Conservation (phyloP, 345 rosid species). For the Conringia planisiliqua region DNA sequence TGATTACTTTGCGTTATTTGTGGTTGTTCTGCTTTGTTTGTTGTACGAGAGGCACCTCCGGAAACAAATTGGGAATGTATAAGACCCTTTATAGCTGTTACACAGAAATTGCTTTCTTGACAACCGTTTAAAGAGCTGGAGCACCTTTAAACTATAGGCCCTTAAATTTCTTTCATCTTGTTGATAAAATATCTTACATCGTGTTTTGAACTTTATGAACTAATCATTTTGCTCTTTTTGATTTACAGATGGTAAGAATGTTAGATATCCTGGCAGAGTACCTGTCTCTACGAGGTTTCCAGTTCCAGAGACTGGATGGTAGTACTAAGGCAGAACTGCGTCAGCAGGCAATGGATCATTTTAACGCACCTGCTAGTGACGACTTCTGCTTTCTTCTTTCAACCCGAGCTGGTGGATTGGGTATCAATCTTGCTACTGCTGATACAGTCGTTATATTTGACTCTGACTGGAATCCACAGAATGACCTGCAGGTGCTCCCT, state of each 20-base stretch:
- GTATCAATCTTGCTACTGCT: slow-evolving; percentile 97
- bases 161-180: background rate
- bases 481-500: slow-evolving; percentile 81
- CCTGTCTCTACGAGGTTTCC: slow-evolving; percentile 91
- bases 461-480: slow-evolving; percentile 99
- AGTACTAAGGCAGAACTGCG: slow-evolving; percentile 99
- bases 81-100: background rate
- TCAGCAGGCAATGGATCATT: slow-evolving; percentile 99
- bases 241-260: slow-evolving; percentile 95
- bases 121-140: background rate
- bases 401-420: slow-evolving; percentile 99
- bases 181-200: background rate
- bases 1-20: background rate
- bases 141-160: background rate
- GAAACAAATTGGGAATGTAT: background rate
- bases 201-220: background rate
- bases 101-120: background rate
- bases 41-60: background rate
- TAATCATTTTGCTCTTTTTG: slow-evolving; percentile 11
- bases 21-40: background rate
- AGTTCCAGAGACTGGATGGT: slow-evolving; percentile 98
- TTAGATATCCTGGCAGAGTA: slow-evolving; percentile 93
- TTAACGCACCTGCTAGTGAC: slow-evolving; percentile 97
- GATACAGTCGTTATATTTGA: slow-evolving; percentile 99
- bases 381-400: slow-evolving; percentile 99